Evolutionary conservation across 2,329 filamentous ascomycete genomes (phyloP), one percentile per base, ranked within the genome.

Genomic region (Dothistroma septosporum): DNA sequence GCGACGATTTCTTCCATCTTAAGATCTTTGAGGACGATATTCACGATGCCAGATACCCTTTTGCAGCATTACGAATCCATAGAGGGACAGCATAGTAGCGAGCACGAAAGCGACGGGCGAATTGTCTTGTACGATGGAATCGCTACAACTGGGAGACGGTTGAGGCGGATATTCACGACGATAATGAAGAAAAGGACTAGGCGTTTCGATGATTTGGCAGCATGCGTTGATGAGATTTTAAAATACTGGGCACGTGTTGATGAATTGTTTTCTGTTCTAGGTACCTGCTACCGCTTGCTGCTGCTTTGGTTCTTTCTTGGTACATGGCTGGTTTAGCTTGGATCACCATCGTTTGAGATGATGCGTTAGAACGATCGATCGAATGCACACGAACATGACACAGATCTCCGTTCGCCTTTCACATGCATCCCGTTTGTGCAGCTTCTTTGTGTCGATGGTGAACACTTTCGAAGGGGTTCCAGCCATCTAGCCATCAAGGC

Each of bases 11-110:
- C 31, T 52, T 60, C n/a, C 47, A 55, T 31, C 50, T 56, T 33
- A 48, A 48, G 22, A 58, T 33, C 19, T 59, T 57, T 57, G n/a
- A 35, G 56, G 53, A 62, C 57, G 57, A 59, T 59, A 60, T 57
- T 58, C 59, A 62, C 64, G 62, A 63, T 66, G 57, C 60, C 61
- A 64, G 64, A 69, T 69, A 68, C 67, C 67, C 67, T 64, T 68
- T 69, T 66, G 61, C 61, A 66, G 66, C 66, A 62, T 66, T 69
- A 57, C 55, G 46, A 37, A 47, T n/a, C 55, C 53, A 58, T 59
- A 61, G 59, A 60, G 58, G 60, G 41, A 55, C 54, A 64, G 57
- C 57, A 64, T 58, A 41, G 49, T 52, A 57, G 44, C 19, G 19
- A 58, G 48, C 37, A 50, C 61, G 54, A 54, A 59, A 32, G 32